Evolutionary conservation across 192 early-diverging fungal species (phyloP).

Genomic region (Irineochytrium annulatum): DNA sequence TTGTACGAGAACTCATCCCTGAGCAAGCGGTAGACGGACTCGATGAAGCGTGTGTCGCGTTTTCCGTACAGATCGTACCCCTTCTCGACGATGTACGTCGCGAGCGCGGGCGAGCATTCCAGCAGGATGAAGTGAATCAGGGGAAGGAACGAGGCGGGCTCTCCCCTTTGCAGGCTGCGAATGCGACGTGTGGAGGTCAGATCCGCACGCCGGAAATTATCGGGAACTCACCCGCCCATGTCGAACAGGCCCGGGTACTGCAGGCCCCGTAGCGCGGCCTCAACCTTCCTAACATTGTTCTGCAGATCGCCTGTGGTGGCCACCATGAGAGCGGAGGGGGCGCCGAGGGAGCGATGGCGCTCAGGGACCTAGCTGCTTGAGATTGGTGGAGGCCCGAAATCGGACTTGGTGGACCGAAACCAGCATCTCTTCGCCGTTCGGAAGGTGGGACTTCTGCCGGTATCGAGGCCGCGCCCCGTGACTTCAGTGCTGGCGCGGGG

Average conservation of each 20-base stretch:
- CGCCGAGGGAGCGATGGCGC: no score
- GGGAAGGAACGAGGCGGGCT: slow-evolving; percentile 47
- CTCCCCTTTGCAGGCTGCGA: slow-evolving; percentile 39
- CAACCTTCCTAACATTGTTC: slow-evolving; percentile 48
- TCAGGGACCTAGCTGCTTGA: no score
- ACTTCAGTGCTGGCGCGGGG: no score
- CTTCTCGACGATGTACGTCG: slow-evolving; percentile 29
- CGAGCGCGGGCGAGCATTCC: slow-evolving; percentile 37
- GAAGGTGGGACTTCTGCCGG: no score
- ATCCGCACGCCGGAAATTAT: neutral
- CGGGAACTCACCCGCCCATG: slow-evolving; percentile 18
- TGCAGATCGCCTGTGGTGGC: slow-evolving; percentile 46
- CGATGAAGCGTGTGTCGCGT: slow-evolving; percentile 49
- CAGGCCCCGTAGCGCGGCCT: slow-evolving; percentile 34
- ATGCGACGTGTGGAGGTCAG: slow-evolving; percentile 2
- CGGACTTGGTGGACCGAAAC: no score
- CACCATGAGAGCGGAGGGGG: no score
- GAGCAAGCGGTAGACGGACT: slow-evolving; percentile 39
- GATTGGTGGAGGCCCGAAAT: no score
- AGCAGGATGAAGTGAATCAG: slow-evolving; percentile 55
- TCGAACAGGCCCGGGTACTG: slow-evolving; percentile 35
- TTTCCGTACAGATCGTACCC: slow-evolving; percentile 49
- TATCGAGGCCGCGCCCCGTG: no score
- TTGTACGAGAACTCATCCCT: slow-evolving; percentile 53
- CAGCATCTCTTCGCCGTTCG: no score